Base-by-base conservation (phyloP, 331 rosid genomes). In the Stylosanthes scabra region DNA sequence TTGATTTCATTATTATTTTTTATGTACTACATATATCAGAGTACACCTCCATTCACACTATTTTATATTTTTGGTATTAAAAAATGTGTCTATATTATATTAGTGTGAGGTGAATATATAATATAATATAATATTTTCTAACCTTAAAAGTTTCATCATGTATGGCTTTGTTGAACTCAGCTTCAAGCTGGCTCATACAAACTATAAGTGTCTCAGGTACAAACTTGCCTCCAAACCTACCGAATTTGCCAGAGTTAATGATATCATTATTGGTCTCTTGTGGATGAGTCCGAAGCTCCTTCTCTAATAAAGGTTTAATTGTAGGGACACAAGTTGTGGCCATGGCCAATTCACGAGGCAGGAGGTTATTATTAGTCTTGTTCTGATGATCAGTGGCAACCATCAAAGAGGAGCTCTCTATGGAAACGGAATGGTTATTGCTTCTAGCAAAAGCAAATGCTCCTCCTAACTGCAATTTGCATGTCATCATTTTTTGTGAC, bases 221-320 rank as follows among this genome's bases (percentile, higher is more conserved):
- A 60, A 73, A 91, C 63, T 70, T 89, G 1, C 97, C 93, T 40
- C 96, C 96, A 61, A 89, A 89, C 41, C 68, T 84, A 8, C 97
- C 97, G 42, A 89, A 91, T 31, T 76, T 91, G 27, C 85, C 88
- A 0, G 72, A 12, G 37, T 31, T 31, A 45, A 34, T 63, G 11
- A 49, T 31, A 31, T 31, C 5, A 31, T 31, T 31, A 31, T 31
- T 31, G 3, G 12, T 64, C 64, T 54, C 62, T 14, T 10, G 2
- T 15, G 25, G 25, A 20, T 0, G 25, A 20, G 25, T 20, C 25
- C 25, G 25, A 20, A 20, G 10, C 29, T 59, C 27, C 45, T 62
- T 57, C 14, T 77, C 55, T 14, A n/a, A 4, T 4, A 70, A 61
- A 16, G 73, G 78, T 39, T 6, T 58, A 5, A 40, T 15, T n/a